A percentile compares a stretch with the other conserved stretches of the same genome.
Evolutionary conservation across 345 rosid species (phyloP).

Genomic region (Eucalyptus urophylla): DNA sequence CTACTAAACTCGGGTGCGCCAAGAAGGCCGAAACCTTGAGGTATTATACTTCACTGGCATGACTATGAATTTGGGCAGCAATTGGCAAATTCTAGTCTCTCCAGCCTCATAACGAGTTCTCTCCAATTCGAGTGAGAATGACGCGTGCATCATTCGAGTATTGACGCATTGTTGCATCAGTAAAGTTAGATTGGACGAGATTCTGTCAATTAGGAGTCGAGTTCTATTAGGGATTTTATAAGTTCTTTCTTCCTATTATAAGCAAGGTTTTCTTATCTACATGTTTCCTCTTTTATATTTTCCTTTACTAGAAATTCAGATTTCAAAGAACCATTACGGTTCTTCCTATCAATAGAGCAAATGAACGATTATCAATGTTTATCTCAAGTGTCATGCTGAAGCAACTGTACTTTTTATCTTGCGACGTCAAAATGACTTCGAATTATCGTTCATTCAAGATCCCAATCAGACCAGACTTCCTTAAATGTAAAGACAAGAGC

Average conservation of each 20-base stretch:
- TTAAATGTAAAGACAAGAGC: neutral
- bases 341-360: neutral
- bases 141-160: neutral
- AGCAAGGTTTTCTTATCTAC: neutral
- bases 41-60: neutral
- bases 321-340: neutral
- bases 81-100: neutral
- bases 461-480: neutral
- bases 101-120: neutral
- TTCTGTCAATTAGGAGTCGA: neutral
- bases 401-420: neutral
- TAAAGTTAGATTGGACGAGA: neutral
- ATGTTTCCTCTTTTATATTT: neutral
- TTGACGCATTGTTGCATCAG: neutral
- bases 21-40: neutral
- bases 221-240: neutral
- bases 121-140: neutral
- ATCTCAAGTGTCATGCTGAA: neutral
- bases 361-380: neutral
- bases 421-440: neutral
- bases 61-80: neutral
- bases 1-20: neutral
- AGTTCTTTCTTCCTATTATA: neutral
- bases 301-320: neutral
- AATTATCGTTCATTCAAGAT: neutral